These are phyloP conservation scores for Scheffersomyces parashehatae DNA, from an alignment of 1,139 yeast genomes.

Conservation along the genomic window DNA sequence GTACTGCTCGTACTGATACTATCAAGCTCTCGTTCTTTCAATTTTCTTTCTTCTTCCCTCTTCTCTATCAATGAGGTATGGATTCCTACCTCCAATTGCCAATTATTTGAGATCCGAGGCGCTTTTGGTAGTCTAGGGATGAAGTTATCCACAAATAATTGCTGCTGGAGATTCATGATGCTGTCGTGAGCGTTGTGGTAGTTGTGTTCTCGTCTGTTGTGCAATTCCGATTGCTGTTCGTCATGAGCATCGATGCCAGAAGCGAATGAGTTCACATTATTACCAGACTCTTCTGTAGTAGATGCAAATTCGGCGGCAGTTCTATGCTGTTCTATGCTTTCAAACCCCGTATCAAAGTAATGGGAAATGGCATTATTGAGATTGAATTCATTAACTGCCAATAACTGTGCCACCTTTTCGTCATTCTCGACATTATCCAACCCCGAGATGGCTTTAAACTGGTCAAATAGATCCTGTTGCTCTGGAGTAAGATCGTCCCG, in stretches of 20 bases:
- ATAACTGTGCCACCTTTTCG: constrained; percentile 35
- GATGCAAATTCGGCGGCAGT: constrained; percentile 2
- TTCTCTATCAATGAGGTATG: constrained; percentile 33
- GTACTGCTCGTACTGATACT: not conserved
- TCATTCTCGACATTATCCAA: constrained; percentile 33
- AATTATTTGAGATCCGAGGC: constrained; percentile 37
- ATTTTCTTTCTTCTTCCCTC: constrained; percentile 3
- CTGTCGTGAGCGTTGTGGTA: not conserved
- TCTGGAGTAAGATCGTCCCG: not conserved
- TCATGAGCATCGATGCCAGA: constrained; percentile 12
- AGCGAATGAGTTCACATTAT: constrained; percentile 2
- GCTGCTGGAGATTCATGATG: constrained; percentile 31
- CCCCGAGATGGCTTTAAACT: constrained; percentile 50
- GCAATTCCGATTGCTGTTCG: not conserved
- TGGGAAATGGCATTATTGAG: constrained; percentile 51
- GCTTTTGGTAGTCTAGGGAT: constrained; percentile 47
- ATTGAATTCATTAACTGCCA: constrained; percentile 47
- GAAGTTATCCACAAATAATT: constrained; percentile 34
- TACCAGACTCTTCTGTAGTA: constrained; percentile 3
- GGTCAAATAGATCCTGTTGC: constrained; percentile 22
- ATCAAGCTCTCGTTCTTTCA: constrained; percentile 6
- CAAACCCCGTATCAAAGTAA: constrained; percentile 53
- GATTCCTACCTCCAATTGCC: constrained; percentile 51
- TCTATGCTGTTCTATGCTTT: constrained; percentile 14
- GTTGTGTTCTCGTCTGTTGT: not conserved